Evolutionary conservation across 2,329 filamentous ascomycete genomes (phyloP).

Genomic region (Huntiella abstrusa): DNA sequence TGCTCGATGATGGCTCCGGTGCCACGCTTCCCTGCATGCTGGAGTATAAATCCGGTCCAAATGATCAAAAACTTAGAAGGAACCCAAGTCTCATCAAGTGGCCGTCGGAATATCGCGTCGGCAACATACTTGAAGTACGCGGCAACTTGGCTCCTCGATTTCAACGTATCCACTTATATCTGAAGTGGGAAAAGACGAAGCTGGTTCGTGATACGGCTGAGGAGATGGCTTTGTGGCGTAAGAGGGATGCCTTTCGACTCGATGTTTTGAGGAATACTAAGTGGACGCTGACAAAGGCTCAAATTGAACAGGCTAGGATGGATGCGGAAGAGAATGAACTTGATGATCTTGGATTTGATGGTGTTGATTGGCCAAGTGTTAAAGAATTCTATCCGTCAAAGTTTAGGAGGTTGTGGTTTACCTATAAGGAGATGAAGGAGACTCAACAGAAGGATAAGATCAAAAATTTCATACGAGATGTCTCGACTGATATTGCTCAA

Average conservation of each 20-base stretch:
- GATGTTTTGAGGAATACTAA: slow-evolving; percentile 28
- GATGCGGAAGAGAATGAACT: neutral
- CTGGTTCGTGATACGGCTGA: slow-evolving; percentile 31
- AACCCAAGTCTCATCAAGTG: neutral
- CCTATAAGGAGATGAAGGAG: neutral
- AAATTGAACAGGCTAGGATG: slow-evolving; percentile 24
- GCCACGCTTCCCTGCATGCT: slow-evolving; percentile 32
- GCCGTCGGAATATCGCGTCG: slow-evolving; percentile 14
- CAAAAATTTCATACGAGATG: neutral
- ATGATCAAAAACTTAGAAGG: neutral
- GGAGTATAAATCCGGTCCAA: slow-evolving; percentile 11
- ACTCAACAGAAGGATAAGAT: neutral
- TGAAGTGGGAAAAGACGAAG: slow-evolving; percentile 32
- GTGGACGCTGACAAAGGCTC: slow-evolving; percentile 28
- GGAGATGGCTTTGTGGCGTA: slow-evolving; percentile 41
- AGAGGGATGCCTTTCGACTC: slow-evolving; percentile 28
- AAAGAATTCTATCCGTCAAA: slow-evolving; percentile 13
- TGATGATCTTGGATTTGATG: neutral
- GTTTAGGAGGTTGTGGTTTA: neutral
- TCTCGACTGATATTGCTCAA: slow-evolving; percentile 1
- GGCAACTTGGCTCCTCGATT: slow-evolving; percentile 24
- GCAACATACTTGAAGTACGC: slow-evolving; percentile 37
- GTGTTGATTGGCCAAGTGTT: slow-evolving; percentile 12
- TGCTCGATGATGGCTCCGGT: slow-evolving; percentile 48
- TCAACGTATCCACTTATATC: slow-evolving; percentile 17